Evolutionary conservation across 352 stramenopile genomes (phyloP).

Genomic region (Globisporangium barbulae): DNA sequence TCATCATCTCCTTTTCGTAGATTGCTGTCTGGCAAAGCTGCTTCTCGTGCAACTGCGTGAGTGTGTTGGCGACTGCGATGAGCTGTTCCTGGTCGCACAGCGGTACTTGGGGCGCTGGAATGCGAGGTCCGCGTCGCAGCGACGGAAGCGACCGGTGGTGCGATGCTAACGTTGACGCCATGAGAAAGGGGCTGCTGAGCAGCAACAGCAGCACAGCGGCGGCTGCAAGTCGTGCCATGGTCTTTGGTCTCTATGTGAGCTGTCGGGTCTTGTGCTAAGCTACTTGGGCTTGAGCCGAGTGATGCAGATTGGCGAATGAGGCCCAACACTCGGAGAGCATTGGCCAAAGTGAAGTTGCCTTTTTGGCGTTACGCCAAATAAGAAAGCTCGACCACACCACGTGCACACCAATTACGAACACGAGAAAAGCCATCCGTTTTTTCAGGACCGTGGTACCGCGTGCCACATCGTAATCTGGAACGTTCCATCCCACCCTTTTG

Average conservation of each 20-base stretch:
- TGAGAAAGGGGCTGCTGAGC: background rate
- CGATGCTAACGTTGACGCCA: background rate
- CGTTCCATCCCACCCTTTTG: constrained; percentile 16
- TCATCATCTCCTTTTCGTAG: constrained; percentile 45
- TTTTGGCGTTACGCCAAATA: constrained; percentile 1
- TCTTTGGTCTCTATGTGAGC: background rate
- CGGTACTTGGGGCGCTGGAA: constrained; percentile 20
- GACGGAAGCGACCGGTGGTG: background rate
- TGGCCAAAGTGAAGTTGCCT: constrained; percentile 1
- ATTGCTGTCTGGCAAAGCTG: constrained; percentile 41
- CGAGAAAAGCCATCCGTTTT: constrained; percentile 4
- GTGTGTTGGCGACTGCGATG: constrained; percentile 21
- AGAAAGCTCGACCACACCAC: background rate
- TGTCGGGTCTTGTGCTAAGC: background rate
- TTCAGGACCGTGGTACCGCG: background rate
- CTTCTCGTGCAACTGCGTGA: constrained; percentile 47
- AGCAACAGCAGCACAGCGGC: background rate
- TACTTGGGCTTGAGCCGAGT: background rate
- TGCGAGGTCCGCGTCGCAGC: background rate
- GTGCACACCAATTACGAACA: background rate
- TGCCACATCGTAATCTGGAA: constrained; percentile 18
- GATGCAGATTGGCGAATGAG: constrained; percentile 1
- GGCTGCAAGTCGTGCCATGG: background rate
- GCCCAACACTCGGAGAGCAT: background rate
- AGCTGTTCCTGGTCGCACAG: constrained; percentile 43